phyloP scores from a whole-genome alignment of 768 basidiomycete genomes.

The Mycena filopes region DNA sequence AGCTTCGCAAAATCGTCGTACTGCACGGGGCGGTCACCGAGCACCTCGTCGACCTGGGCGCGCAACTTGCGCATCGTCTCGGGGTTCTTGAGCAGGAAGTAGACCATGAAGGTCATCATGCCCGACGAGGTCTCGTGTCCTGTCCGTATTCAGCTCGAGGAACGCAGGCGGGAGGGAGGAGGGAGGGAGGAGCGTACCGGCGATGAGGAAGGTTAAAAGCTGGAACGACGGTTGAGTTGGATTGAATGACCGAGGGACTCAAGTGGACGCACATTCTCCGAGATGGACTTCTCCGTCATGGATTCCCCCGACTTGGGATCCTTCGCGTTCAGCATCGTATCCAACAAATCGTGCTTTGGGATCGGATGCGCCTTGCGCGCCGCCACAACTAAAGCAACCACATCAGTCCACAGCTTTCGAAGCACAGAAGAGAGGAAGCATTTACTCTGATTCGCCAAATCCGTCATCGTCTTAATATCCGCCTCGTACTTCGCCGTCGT shows the following conservation, averaged over 20 bases:
- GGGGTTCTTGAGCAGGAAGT: slow-evolving; percentile 57
- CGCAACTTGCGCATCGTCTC: slow-evolving; percentile 56
- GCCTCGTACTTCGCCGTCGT: slow-evolving; percentile 51
- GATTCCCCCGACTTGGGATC: slow-evolving; percentile 57
- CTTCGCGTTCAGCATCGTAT: slow-evolving; percentile 56
- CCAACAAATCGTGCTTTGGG: slow-evolving; percentile 55
- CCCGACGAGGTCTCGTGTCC: slow-evolving; percentile 45
- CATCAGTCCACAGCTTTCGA: no score
- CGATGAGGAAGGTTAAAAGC: slow-evolving; percentile 62
- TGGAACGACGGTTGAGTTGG: slow-evolving; percentile 19
- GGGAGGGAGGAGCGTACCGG: slow-evolving; percentile 41
- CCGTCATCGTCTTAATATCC: slow-evolving; percentile 53
- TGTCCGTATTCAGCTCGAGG: no score
- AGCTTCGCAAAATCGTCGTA: slow-evolving; percentile 54
- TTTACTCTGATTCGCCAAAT: slow-evolving; percentile 52
- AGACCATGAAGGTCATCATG: slow-evolving; percentile 54
- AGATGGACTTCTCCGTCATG: slow-evolving; percentile 54
- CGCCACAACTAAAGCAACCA: slow-evolving; percentile 44
- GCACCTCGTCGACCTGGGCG: slow-evolving; percentile 57
- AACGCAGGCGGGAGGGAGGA: no score
- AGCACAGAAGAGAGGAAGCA: no score
- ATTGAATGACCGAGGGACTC: not conserved
- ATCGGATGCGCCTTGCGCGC: slow-evolving; percentile 50
- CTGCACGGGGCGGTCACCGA: slow-evolving; percentile 51
- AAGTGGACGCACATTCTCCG: slow-evolving; percentile 47